Conservation (phyloP, 345 rosid genomes). For the Camelina sativa region DNA sequence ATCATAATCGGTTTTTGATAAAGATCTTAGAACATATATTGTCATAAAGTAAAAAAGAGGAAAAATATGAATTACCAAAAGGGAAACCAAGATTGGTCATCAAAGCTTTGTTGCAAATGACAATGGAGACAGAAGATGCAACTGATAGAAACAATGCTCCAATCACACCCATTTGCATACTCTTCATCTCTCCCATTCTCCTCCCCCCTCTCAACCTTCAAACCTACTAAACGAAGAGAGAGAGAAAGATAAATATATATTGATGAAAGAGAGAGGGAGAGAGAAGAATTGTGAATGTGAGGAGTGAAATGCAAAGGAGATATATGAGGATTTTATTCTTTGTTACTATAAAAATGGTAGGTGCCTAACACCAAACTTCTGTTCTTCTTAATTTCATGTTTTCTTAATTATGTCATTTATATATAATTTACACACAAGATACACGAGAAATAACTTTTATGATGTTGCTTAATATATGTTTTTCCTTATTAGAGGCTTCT, state of each 20-base stretch:
- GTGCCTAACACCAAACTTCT: slow-evolving; percentile 44
- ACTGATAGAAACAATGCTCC: slow-evolving; percentile 96
- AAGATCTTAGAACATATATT: background rate
- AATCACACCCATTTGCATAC: slow-evolving; percentile 81
- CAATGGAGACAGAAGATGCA: slow-evolving; percentile 97
- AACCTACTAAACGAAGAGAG: slow-evolving; percentile 29
- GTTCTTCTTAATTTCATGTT: slow-evolving; percentile 22
- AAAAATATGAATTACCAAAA: slow-evolving; percentile 64
- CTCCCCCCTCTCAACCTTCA: slow-evolving; percentile 18
- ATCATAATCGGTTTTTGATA: background rate
- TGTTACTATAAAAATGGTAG: slow-evolving; percentile 36
- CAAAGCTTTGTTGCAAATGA: slow-evolving; percentile 99
- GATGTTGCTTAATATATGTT: slow-evolving; percentile 33
- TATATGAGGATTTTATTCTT: slow-evolving; percentile 40
- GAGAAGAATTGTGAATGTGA: slow-evolving; percentile 31
- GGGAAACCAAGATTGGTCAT: slow-evolving; percentile 99
- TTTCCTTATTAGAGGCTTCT: slow-evolving; percentile 28
- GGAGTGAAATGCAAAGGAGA: slow-evolving; percentile 37
- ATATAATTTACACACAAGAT: slow-evolving; percentile 12
- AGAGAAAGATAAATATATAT: slow-evolving; percentile 12
- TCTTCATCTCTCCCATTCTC: slow-evolving; percentile 86
- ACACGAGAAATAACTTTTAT: slow-evolving; percentile 24
- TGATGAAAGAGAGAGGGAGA: slow-evolving; percentile 26
- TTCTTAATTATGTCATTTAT: slow-evolving; percentile 21
- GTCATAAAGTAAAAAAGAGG: background rate